These are phyloP conservation scores for Brassica incana DNA, from an alignment of 345 rosid species.

Conservation along the genomic window DNA sequence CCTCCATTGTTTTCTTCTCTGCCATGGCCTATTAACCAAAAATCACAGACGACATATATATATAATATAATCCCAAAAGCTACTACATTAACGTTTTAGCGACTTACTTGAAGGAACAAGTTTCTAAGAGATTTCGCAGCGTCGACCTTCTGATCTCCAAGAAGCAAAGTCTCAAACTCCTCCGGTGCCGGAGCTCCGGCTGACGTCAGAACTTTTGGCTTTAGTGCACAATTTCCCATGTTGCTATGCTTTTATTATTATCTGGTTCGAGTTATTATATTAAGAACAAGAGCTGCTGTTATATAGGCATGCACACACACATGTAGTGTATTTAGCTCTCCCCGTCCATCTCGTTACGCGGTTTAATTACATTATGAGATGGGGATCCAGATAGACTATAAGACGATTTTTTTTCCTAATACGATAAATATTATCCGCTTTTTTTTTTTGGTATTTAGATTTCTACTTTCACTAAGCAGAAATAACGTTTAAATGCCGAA, in stretches of 20 bases:
- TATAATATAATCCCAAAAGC: background rate
- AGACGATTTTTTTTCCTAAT: background rate
- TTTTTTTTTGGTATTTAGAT: background rate
- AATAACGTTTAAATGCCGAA: background rate
- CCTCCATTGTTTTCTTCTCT: constrained; percentile 4
- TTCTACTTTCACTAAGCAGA: constrained; percentile 12
- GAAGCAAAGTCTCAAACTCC: constrained; percentile 28
- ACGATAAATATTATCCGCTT: background rate
- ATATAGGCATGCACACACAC: constrained; percentile 29
- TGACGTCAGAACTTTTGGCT: constrained; percentile 27
- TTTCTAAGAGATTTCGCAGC: constrained; percentile 34
- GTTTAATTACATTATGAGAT: constrained; percentile 16
- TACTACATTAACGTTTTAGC: background rate
- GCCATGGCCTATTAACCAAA: constrained; percentile 19
- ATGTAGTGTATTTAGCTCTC: constrained; percentile 3
- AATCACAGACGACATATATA: background rate
- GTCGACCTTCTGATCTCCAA: constrained; percentile 24
- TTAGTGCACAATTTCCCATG: constrained; percentile 39
- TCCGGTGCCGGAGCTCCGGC: constrained; percentile 29
- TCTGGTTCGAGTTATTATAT: background rate
- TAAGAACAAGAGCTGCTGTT: constrained; percentile 16
- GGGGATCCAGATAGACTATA: constrained; percentile 23
- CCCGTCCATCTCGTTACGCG: constrained; percentile 40
- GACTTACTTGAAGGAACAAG: constrained; percentile 33
- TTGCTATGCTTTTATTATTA: background rate